Base-by-base conservation (phyloP, 1,139 yeast species). In the Candida sanyaensis region DNA sequence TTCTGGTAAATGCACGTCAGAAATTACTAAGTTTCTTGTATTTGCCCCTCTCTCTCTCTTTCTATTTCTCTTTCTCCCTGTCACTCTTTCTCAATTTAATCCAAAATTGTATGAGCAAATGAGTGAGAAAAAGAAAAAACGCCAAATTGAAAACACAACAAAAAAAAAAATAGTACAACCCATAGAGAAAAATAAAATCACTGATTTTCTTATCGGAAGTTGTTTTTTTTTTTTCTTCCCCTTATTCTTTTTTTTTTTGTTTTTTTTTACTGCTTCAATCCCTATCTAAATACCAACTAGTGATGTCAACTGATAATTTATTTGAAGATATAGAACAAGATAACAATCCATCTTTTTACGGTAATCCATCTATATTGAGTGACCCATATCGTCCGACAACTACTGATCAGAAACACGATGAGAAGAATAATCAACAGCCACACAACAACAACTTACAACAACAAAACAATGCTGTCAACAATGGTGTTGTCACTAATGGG, bases 271-370 rank as follows among this genome's bases (percentile, higher is more conserved):
- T 17, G 21, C 21, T 17, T 17, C 21, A 17, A 17, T 17, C 21
- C 21, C 28, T 44, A 21, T n/a, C 32, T 23, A 26, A 29, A 6
- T 29, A 21, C 31, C 41, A 12, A 23, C 7, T 26, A 33, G 24
- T 38, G 29, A 52, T 53, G 56, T 55, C 58, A 26, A 50, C 50
- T 32, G 58, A 53, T 32, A 56, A 55, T 43, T 49, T 61, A 46
- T 68, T 68, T 50, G 71, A 65, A 49, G 78, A 73, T 53, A 72
- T 75, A 43, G 80, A 75, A 53, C 78, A 75, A 56, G 80, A 75
- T 56, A 75, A 75, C 60, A 75, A 75, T 51, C 80, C 80, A 17
- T 74, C 77, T 32, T 69, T 75, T 50, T 75, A 72, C 54, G 75
- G 74, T 26, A 64, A 60, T 50, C 68, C 59, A 39, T 65, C 69